Percentiles rank a stretch among this genome's conserved stretches.
Evolutionary conservation across 106 monocot genomes (phyloP).

Genomic region (Dendrobium catenatum): DNA sequence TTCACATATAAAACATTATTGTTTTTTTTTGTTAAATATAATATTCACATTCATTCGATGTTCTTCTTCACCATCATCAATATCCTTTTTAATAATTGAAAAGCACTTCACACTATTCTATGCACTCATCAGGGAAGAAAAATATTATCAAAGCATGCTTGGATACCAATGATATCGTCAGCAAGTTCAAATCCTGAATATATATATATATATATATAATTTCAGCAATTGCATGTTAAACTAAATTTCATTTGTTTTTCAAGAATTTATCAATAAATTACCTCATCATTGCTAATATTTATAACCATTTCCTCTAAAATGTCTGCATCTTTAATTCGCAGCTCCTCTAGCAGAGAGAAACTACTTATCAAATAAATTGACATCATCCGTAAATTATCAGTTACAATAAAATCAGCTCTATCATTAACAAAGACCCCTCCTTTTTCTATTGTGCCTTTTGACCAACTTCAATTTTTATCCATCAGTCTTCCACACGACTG

Average conservation of each 20-base stretch:
- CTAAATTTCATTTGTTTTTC: too few relatives aligned
- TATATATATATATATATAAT: too few relatives aligned
- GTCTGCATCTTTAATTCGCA: constrained; percentile 6
- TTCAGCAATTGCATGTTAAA: too few relatives aligned
- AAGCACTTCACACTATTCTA: not conserved
- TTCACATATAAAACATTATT: not conserved
- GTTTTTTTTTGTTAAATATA: not conserved
- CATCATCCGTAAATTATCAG: constrained; percentile 20
- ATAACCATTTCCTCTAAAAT: constrained; percentile 3
- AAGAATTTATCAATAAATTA: not conserved
- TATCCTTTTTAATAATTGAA: not conserved
- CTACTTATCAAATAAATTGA: not conserved
- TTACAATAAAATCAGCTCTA: not conserved
- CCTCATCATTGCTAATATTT: constrained; percentile 2
- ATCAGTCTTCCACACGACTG: not conserved
- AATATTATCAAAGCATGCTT: not conserved
- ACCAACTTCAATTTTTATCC: not conserved
- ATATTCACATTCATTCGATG: not conserved
- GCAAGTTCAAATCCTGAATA: not conserved
- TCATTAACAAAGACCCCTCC: constrained; percentile 21
- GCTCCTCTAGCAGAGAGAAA: not conserved
- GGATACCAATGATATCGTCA: not conserved
- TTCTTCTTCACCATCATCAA: not conserved
- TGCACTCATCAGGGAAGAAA: not conserved
- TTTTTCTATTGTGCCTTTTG: not conserved